Conservation (phyloP, 768 basidiomycete genomes). For the Lentinula boryana region DNA sequence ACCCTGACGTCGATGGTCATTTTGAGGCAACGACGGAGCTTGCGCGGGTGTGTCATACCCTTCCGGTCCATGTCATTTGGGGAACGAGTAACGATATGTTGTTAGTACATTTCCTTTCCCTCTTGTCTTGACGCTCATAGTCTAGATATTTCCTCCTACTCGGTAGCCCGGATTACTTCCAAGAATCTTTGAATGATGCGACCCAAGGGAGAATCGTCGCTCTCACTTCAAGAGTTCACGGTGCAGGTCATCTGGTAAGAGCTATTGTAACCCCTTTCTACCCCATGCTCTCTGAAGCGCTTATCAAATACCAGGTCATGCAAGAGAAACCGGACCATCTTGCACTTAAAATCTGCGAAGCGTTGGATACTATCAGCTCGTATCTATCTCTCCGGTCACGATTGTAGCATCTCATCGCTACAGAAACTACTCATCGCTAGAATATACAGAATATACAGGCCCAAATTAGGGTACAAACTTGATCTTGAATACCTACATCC, state of each 20-base stretch:
- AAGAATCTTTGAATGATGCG: constrained; percentile 34
- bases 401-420: background rate
- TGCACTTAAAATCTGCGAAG: constrained; percentile 26
- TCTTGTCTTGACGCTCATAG: background rate
- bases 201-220: constrained; percentile 33
- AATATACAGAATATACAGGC: no score
- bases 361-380: constrained; percentile 23
- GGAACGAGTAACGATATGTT: constrained; percentile 37
- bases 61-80: constrained; percentile 46
- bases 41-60: constrained; percentile 22
- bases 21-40: constrained; percentile 32
- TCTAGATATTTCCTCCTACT: background rate
- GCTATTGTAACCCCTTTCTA: background rate
- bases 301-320: constrained; percentile 25
- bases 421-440: no score
- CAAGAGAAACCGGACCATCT: constrained; percentile 38
- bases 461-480: background rate
- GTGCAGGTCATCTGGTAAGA: constrained; percentile 41
- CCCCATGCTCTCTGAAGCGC: background rate
- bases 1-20: constrained; percentile 37
- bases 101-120: constrained; percentile 21
- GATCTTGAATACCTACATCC: no score
- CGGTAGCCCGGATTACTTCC: constrained; percentile 35
- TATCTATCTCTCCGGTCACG: background rate
- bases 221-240: constrained; percentile 36